Evolutionary conservation across 1,284 basidiomycete species (phyloP).

Genomic region (Marasmius fiardii): DNA sequence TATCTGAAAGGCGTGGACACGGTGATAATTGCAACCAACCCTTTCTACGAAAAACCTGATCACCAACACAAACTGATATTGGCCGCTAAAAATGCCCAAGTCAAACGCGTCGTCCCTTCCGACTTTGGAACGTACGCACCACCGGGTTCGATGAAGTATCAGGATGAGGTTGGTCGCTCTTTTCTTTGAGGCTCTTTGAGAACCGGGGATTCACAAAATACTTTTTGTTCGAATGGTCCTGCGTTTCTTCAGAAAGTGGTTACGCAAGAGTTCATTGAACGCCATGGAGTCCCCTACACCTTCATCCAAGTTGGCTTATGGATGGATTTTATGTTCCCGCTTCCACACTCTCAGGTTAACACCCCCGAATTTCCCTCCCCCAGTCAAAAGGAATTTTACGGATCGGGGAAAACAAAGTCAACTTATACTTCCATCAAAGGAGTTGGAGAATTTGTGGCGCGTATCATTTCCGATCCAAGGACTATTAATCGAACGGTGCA

Average conservation of each 20-base stretch:
- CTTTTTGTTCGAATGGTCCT: not conserved
- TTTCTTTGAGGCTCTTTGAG: not conserved
- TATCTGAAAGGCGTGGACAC: not conserved
- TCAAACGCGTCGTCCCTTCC: not conserved
- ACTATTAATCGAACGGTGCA: conserved; percentile 3
- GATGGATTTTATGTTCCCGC: not conserved
- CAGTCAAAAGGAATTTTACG: not conserved
- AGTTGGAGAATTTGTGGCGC: not conserved
- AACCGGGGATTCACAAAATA: not conserved
- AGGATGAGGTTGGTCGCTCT: not conserved
- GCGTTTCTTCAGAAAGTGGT: not conserved
- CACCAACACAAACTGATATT: not conserved
- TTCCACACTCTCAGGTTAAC: not conserved
- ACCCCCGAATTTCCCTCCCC: no score
- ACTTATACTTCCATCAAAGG: not conserved
- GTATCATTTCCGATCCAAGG: conserved; percentile 7
- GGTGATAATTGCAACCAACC: not conserved
- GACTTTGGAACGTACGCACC: conserved; percentile 1
- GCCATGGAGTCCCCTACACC: not conserved
- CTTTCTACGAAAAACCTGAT: not conserved
- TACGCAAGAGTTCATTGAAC: not conserved
- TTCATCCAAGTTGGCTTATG: conserved; percentile 2
- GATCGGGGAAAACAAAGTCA: not conserved
- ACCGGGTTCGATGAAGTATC: not conserved
- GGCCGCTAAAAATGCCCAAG: not conserved